Conservation (phyloP, 106 monocot species). For the Allium sativum region DNA sequence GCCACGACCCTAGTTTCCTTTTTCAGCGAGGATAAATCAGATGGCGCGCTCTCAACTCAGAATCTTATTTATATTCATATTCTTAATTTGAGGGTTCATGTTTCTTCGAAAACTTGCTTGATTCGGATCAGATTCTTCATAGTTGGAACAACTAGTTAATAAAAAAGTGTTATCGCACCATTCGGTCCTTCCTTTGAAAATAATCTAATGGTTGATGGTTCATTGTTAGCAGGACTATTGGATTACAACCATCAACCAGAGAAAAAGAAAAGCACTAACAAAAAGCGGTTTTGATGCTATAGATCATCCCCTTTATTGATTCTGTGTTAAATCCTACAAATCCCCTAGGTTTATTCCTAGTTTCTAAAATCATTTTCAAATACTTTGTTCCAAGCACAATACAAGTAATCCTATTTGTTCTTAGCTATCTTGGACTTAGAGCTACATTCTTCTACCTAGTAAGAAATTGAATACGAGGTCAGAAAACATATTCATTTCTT, state of each 20-base stretch:
- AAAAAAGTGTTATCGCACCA: neutral
- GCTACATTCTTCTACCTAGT: constrained; percentile 43
- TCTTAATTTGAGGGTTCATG: too few species aligned
- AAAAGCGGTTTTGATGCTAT: constrained; percentile 30
- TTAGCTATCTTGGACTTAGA: constrained; percentile 37
- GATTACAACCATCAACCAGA: constrained; percentile 7
- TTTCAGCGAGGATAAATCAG: too few species aligned
- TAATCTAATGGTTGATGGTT: constrained; percentile 16
- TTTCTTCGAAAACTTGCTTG: too few species aligned
- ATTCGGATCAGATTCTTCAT: too few species aligned
- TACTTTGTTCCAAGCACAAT: constrained; percentile 26
- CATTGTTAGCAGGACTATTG: constrained; percentile 2
- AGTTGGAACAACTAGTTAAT: too few species aligned
- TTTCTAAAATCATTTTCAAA: constrained; percentile 15
- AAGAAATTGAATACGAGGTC: constrained; percentile 44
- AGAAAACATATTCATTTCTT: constrained; percentile 40
- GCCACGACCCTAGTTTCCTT: too few species aligned
- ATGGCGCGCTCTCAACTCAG: too few species aligned
- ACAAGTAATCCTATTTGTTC: constrained; percentile 27
- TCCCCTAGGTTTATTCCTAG: constrained; percentile 7
- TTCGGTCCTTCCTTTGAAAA: neutral
- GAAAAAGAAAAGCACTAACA: constrained; percentile 11
- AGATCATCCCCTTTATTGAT: constrained; percentile 29
- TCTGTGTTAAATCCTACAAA: neutral
- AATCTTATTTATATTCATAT: too few species aligned